Evolutionary conservation across 192 early-diverging fungal genomes (phyloP).

Genomic region (Backusella psychrophila): DNA sequence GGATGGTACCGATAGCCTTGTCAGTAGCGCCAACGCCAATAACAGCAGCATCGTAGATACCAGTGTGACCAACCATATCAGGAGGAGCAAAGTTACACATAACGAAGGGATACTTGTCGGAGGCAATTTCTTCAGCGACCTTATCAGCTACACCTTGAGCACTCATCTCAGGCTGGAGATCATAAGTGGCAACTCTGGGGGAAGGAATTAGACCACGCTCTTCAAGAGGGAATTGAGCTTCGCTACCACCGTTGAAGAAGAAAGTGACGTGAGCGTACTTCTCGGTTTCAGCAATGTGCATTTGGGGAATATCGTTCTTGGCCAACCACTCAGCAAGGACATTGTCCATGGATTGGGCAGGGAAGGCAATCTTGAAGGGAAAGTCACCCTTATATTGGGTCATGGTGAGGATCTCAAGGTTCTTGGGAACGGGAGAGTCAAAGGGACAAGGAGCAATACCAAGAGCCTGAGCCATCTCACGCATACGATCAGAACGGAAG

Average conservation of each 20-base stretch:
- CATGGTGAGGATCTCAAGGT: slow-evolving; percentile 89
- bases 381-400: slow-evolving; percentile 97
- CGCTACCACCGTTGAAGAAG: slow-evolving; percentile 99
- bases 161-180: slow-evolving; percentile 95
- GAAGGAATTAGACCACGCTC: slow-evolving; percentile 87
- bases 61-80: slow-evolving; percentile 97
- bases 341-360: slow-evolving; percentile 96
- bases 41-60: slow-evolving; percentile 83
- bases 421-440: slow-evolving; percentile 73
- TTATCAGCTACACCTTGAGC: slow-evolving; percentile 86
- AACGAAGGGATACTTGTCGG: slow-evolving; percentile 84
- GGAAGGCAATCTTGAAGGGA: slow-evolving; percentile 92
- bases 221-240: slow-evolving; percentile 87
- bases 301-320: slow-evolving; percentile 81
- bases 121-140: slow-evolving; percentile 78
- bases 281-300: slow-evolving; percentile 98
- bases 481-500: slow-evolving; percentile 98
- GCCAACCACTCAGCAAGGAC: slow-evolving; percentile 96
- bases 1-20: slow-evolving; percentile 89
- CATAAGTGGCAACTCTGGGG: slow-evolving; percentile 98
- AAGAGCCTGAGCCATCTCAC: slow-evolving; percentile 83
- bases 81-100: slow-evolving; percentile 99
- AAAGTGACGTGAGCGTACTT: slow-evolving; percentile 99
- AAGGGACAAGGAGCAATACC: slow-evolving; percentile 87
- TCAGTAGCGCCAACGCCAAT: slow-evolving; percentile 90